Evolutionary conservation across 2,329 filamentous ascomycete species (phyloP), one percentile per base, ranked within the genome.

Genomic region (Venturia pyrina): DNA sequence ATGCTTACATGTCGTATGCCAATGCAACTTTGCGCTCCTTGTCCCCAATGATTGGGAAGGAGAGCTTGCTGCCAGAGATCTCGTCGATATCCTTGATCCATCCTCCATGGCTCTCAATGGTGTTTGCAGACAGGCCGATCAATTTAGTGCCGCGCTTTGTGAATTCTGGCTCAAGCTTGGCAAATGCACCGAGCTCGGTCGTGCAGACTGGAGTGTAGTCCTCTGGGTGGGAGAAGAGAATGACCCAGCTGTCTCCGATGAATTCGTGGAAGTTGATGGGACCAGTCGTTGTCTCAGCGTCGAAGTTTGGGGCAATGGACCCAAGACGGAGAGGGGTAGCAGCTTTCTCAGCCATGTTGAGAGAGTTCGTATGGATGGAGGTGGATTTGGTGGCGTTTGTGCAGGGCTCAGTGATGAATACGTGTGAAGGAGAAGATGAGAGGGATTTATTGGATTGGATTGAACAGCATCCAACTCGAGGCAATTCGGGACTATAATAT

Each of bases 181-280:
- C 83, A 73, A 87, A 87, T 44, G 84, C 84, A 68, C 84, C 85
- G 62, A 87, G 80, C 77, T 87, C 84, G 63, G 84, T 87, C 66
- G 85, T 87, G 80, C 85, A 85, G 69, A 85, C 82, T 62, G 82
- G 82, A 8, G 82, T 85, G 77, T 82, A 84, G 74, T 82, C 80
- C 71, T 82, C 87, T 56, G 87, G 87, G 78, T 89, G 87, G 57
- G 86, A 89, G 82, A 89, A 89, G 70, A 89, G 82, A 69, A 89
- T 81, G 68, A 87, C 84, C 86, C 87, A 89, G 71, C 82, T 85
- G 79, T 88, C 81, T 72, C 85, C 87, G 70, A 89, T 87, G 80
- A 85, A 89, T 71, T 88, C 80, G 79, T 89, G 87, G 81, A 89
- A 89, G 77, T 88, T 82, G 74, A 89, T 88, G 65, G 81, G 80